Conservation (phyloP, 2,329 filamentous ascomycete genomes). For the Pseudovirgaria hyperparasitica region DNA sequence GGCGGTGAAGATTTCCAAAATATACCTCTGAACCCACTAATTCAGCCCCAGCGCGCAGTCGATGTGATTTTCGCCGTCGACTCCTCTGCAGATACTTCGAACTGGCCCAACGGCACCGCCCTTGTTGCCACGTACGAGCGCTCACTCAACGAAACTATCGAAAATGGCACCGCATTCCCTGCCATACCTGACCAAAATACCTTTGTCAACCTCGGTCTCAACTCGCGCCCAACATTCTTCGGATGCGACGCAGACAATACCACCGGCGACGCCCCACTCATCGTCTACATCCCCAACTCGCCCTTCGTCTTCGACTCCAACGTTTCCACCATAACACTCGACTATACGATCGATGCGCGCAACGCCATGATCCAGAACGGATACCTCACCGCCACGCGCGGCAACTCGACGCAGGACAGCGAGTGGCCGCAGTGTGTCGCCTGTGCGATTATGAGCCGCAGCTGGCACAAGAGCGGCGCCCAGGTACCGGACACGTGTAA, state of each 20-base stretch:
- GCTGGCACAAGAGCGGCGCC: constrained; percentile 57
- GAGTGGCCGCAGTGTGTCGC: constrained; percentile 76
- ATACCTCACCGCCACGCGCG: constrained; percentile 70
- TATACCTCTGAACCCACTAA: constrained; percentile 64
- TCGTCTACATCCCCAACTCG: constrained; percentile 81
- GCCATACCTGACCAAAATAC: constrained; percentile 61
- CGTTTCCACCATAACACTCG: constrained; percentile 60
- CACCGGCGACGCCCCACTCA: constrained; percentile 47
- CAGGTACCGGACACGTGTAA: constrained; percentile 58
- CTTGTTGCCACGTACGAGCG: constrained; percentile 64
- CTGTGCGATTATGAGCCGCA: constrained; percentile 73
- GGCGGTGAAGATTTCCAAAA: constrained; percentile 70
- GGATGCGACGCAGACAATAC: constrained; percentile 59
- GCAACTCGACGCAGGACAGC: constrained; percentile 60
- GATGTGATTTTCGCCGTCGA: constrained; percentile 77
- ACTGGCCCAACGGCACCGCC: constrained; percentile 68
- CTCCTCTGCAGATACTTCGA: constrained; percentile 59
- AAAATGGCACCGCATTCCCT: constrained; percentile 61
- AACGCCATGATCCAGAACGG: constrained; percentile 78
- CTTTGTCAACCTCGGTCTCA: constrained; percentile 65
- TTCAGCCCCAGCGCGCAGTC: constrained; percentile 57
- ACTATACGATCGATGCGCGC: constrained; percentile 53
- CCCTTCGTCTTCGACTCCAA: constrained; percentile 71
- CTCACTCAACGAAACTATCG: constrained; percentile 41
- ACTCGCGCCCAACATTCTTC: constrained; percentile 66